Base-by-base conservation (phyloP, 2,329 filamentous ascomycete species). In the Ophiostoma ulmi region DNA sequence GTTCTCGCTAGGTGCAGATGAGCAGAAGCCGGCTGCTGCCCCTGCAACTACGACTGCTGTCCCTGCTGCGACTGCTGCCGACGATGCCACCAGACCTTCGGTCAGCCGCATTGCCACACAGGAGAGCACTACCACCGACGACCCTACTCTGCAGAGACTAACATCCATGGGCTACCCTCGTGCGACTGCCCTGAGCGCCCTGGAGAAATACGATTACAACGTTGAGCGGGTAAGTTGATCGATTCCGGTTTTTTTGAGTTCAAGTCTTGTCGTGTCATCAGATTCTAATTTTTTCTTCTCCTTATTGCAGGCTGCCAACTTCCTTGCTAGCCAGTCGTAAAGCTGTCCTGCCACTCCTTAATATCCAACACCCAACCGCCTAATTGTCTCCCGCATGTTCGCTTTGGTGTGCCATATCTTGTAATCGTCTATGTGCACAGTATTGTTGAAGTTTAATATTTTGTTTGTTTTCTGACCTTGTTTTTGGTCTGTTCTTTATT, bases 131-230 rank as follows among this genome's bases (percentile, higher is more conserved):
- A 92, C 91, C 76, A 91, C 96, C 76, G 94, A 98, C 77, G 94
- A 98, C 77, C 91, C 93, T 10, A 94, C 97, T 71, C 81, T 98
- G 75, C 96, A 97, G 83, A 90, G 93, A 75, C 80, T 98, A 77
- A 97, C 92, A 0, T 86, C 87, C 11, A 97, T 98, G 93, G 94
- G 94, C 0, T 98, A 96, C 78, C 81, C 88, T 5, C 85, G 94
- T 39, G 82, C 84, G 8, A 88, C 92, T 68, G 91, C 93, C 20
- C 81, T 97, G 48, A 84, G 84, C 68, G 94, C 95, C 35, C 81
- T 98, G 78, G 94, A 98, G 83, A 94, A 94, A 79, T 97, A 91
- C 78, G 93, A 98, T 81, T 97, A 98, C 81, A 95, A 97, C 79
- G 86, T 97, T 78, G 93, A 97, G 80, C 93, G 92, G 87, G 94